These are phyloP conservation scores for Sicyos edulis DNA, from an alignment of 306 rosid species.

Conservation along the genomic window DNA sequence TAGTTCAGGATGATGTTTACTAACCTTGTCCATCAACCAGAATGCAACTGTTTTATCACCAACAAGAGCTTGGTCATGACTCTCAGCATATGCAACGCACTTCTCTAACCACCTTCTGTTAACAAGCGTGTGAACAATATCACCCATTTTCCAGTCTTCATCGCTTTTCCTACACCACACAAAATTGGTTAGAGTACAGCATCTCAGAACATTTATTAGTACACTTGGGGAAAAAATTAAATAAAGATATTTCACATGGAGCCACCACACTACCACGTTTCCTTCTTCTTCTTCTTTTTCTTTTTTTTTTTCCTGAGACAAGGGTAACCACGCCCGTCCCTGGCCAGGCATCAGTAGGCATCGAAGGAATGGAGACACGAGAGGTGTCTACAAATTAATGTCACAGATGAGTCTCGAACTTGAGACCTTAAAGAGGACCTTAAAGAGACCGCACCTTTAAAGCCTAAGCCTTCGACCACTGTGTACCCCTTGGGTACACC, in stretches of 20 bases:
- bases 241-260: not conserved
- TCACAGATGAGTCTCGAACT: too few species aligned
- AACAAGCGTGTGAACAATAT: slow-evolving; percentile 67
- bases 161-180: slow-evolving; percentile 54
- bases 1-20: slow-evolving; percentile 15
- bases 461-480: too few species aligned
- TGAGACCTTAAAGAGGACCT: too few species aligned
- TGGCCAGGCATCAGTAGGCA: too few species aligned
- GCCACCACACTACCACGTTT: not conserved
- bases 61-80: slow-evolving; percentile 99
- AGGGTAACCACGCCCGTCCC: too few species aligned
- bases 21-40: slow-evolving; percentile 99
- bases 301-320: too few species aligned
- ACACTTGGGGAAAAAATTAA: not conserved
- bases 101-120: slow-evolving; percentile 97
- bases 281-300: too few species aligned
- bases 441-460: too few species aligned
- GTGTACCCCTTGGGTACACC: too few species aligned
- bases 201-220: not conserved
- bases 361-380: too few species aligned
- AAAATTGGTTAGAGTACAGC: not conserved
- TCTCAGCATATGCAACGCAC: slow-evolving; percentile 90
- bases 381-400: too few species aligned
- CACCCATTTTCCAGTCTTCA: slow-evolving; percentile 81
- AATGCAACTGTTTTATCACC: slow-evolving; percentile 98